phyloP scores from a whole-genome alignment of 495 filamentous ascomycete species.

The Podospora tetraspora region DNA sequence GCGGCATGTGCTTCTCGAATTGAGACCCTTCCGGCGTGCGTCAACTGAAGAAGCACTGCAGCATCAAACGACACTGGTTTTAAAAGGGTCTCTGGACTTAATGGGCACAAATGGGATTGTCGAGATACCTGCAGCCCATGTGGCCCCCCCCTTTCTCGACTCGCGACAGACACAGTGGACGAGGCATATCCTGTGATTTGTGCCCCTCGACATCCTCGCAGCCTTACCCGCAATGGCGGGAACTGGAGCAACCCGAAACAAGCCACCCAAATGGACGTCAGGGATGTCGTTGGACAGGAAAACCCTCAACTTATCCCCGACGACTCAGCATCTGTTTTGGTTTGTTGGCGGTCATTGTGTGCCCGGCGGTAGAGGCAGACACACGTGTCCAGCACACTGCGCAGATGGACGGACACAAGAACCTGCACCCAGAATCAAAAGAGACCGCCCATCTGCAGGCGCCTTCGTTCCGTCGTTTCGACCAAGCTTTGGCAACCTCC shows the following conservation, averaged over 20 bases:
- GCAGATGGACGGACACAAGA: not conserved
- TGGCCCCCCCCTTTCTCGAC: not conserved
- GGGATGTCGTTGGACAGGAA: not conserved
- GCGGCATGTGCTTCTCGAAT: slow-evolving; percentile 3
- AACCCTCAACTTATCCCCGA: not conserved
- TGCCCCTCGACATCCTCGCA: not conserved
- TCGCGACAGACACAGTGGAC: not conserved
- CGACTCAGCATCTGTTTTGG: not conserved
- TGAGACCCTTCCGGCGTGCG: not conserved
- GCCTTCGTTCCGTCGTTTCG: not conserved
- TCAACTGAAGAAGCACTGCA: not conserved
- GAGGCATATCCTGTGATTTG: not conserved
- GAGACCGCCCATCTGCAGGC: not conserved
- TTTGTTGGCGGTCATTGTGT: not conserved
- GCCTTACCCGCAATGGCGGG: not conserved
- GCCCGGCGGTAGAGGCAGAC: not conserved
- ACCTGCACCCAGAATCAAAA: not conserved
- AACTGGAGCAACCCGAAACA: not conserved
- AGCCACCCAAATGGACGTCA: slow-evolving; percentile 1
- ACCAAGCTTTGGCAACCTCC: not conserved
- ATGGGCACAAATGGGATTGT: not conserved
- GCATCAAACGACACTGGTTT: not conserved
- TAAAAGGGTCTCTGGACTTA: not conserved
- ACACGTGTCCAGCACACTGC: not conserved
- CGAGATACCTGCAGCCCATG: not conserved